Evolutionary conservation across 2,329 filamentous ascomycete genomes (phyloP).

Genomic region (Beauveria sp.): DNA sequence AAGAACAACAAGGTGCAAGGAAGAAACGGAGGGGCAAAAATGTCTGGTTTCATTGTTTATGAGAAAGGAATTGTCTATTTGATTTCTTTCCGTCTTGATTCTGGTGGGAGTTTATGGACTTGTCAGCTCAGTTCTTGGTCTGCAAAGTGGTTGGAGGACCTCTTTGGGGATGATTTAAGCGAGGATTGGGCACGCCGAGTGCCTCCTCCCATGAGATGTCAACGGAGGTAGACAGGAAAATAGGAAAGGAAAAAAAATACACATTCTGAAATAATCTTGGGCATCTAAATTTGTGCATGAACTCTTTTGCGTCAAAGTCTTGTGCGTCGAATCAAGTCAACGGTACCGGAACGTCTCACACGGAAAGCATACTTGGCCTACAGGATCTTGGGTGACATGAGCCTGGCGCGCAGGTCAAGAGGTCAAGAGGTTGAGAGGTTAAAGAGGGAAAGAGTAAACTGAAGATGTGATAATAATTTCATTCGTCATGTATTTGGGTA

Average conservation of each 20-base stretch:
- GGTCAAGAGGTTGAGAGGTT: too few species aligned
- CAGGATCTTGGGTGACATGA: too few species aligned
- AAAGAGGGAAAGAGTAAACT: too few species aligned
- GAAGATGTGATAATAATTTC: neutral
- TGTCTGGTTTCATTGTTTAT: neutral
- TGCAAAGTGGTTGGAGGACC: slow-evolving; percentile 10
- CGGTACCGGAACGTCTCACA: too few species aligned
- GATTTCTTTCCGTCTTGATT: neutral
- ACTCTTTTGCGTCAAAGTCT: too few species aligned
- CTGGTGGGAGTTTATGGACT: neutral
- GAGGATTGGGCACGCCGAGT: neutral
- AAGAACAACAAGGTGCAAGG: neutral
- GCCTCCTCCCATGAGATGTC: neutral
- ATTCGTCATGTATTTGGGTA: slow-evolving; percentile 11
- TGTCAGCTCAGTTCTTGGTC: too few species aligned
- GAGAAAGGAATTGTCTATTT: neutral
- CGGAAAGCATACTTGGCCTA: too few species aligned
- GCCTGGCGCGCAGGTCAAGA: too few species aligned
- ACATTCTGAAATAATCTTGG: neutral
- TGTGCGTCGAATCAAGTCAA: neutral
- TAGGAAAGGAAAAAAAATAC: neutral
- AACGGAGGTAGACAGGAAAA: slow-evolving; percentile 6
- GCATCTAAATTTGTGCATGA: neutral
- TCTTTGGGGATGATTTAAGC: neutral
- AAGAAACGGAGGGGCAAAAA: neutral